These are phyloP conservation scores for Eucalyptus microcorys DNA, from an alignment of 345 rosid genomes.

Conservation along the genomic window DNA sequence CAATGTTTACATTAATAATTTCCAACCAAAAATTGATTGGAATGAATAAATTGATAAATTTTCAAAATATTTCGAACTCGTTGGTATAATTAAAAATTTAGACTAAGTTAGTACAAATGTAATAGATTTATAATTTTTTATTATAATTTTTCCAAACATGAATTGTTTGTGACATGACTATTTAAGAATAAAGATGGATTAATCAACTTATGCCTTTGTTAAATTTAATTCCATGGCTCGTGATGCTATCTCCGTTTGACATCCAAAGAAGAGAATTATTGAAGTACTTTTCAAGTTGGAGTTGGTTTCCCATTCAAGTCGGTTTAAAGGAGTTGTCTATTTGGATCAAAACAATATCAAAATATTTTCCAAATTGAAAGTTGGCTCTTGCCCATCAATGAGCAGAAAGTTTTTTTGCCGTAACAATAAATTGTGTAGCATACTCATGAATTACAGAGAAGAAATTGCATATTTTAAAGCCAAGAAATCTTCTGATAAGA, in stretches of 20 bases:
- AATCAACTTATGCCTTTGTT: background rate
- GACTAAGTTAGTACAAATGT: rapidly evolving
- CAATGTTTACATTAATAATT: rapidly evolving
- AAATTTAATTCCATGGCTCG: background rate
- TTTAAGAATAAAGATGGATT: background rate
- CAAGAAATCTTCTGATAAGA: background rate
- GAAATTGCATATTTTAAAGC: background rate
- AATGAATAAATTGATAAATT: too few species aligned
- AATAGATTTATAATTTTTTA: too few species aligned
- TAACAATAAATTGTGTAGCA: background rate
- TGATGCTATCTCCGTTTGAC: background rate
- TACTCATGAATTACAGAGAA: background rate
- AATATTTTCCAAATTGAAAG: background rate
- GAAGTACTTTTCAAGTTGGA: background rate
- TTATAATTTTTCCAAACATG: background rate
- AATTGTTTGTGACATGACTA: background rate
- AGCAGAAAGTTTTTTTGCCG: background rate
- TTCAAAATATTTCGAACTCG: rapidly evolving
- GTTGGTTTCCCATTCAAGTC: background rate
- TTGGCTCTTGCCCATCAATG: background rate
- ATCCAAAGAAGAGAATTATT: rapidly evolving
- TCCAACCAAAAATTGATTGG: rapidly evolving
- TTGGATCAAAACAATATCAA: background rate
- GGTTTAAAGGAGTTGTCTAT: background rate
- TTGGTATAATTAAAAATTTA: rapidly evolving